Evolutionary conservation across 2,329 filamentous ascomycete genomes (phyloP), one percentile per base, ranked within the genome.

Genomic region (Colletotrichum kahawae): DNA sequence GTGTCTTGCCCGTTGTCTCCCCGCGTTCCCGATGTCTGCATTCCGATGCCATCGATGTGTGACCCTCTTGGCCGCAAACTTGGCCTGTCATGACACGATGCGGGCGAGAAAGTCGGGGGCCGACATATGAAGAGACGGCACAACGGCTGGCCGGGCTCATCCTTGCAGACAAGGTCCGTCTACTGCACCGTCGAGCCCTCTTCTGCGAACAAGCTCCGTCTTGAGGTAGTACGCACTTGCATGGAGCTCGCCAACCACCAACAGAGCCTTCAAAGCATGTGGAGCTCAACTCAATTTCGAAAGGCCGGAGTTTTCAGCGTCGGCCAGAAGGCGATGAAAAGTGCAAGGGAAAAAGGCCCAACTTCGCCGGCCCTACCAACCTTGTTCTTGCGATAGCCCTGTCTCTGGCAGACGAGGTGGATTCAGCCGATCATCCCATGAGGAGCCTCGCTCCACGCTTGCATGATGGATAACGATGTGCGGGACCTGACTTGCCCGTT

Each of bases 401-500:
- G 66, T 64, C 33, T 60, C 56, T 73, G 48, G 29, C 56, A 68
- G 48, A 64, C 69, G 51, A 29, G 48, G 29, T 75, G 69, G 69
- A 68, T 73, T 38, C 57, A 67, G 67, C 57, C 69, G 69, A 73
- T 75, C 68, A 57, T 73, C 63, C 57, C 63, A 64, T 67, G 62
- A 63, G 51, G 36, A 72, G 27, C 34, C 54, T 72, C 72, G 69
- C 56, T 72, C 43, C 68, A 63, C 27, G 54, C 67, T 63, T 75
- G 69, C 69, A 72, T 64, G 69, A 67, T 67, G 72, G 63, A 63
- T 72, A 48, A 63, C 69, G 56, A 72, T 72, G 57, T 43, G 69
- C 69, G 57, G 62, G 34, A 68, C 69, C 67, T 72, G 73, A 72
- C 73, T 75, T 72, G 73, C 38, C 62, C 56, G 73, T 48, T 75